A percentile compares a stretch with the other conserved stretches of the same genome.
phyloP scores from a whole-genome alignment of 306 rosid genomes.

The Lupinus albus region DNA sequence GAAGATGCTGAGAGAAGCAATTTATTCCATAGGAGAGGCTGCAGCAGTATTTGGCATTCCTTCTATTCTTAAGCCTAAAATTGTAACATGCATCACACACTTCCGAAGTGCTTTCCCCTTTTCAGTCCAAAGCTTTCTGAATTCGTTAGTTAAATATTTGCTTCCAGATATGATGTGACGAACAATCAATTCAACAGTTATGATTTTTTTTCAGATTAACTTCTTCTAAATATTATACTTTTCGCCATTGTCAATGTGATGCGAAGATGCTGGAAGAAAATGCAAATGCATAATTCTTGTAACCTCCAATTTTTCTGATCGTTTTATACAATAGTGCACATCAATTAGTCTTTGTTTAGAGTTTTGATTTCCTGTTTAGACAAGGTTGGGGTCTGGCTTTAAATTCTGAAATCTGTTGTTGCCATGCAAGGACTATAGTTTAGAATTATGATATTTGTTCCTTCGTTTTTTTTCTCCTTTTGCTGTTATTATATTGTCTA shows the following conservation, averaged over 20 bases:
- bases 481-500: conserved; percentile 17
- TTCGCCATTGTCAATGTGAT: too few species aligned
- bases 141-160: conserved; percentile 15
- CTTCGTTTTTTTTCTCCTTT: conserved; percentile 11
- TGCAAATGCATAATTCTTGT: conserved; percentile 4
- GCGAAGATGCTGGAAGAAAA: conserved; percentile 23
- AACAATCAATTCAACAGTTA: background rate
- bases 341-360: background rate
- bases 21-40: background rate
- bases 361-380: conserved; percentile 10
- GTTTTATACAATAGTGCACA: background rate
- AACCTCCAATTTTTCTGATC: conserved; percentile 8
- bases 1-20: background rate
- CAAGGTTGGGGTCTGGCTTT: conserved; percentile 15
- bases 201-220: background rate
- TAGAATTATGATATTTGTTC: conserved; percentile 18
- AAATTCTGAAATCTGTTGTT: conserved; percentile 26
- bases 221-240: too few species aligned
- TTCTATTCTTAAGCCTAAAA: background rate
- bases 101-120: conserved; percentile 5
- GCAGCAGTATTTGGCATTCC: background rate
- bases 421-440: conserved; percentile 17
- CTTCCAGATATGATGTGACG: conserved; percentile 1
- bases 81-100: background rate
- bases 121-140: conserved; percentile 3